A percentile compares a stretch with the other conserved stretches of the same genome.
Conservation (phyloP, 306 rosid species). For the Gastrolobium bilobum region DNA sequence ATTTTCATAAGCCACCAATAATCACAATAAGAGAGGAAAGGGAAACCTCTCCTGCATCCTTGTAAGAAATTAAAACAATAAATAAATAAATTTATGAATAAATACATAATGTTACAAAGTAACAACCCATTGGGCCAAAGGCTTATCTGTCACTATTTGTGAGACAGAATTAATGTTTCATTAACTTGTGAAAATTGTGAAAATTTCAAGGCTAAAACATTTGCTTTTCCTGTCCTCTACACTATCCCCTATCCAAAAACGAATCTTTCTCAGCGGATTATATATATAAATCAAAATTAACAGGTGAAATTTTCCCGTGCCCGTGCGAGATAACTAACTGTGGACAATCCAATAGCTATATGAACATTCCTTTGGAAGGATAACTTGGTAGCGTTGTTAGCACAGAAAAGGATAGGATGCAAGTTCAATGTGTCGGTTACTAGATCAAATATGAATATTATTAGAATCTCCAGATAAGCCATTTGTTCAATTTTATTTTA, state of each 20-base stretch:
- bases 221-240: neutral
- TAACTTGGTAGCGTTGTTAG: neutral
- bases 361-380: neutral
- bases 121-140: neutral
- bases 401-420: conserved; percentile 13
- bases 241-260: neutral
- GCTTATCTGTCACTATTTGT: conserved; percentile 8
- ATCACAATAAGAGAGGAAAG: neutral
- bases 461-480: conserved; percentile 22
- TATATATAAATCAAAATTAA: neutral
- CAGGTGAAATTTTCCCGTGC: neutral
- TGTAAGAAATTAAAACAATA: neutral
- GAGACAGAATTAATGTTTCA: conserved; percentile 14
- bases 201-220: conserved; percentile 11
- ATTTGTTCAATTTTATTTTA: neutral
- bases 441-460: conserved; percentile 7
- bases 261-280: neutral
- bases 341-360: conserved; percentile 26
- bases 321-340: neutral
- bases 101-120: neutral
- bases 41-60: neutral
- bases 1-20: conserved; percentile 39
- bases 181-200: conserved; percentile 1
- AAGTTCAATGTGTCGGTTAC: neutral
- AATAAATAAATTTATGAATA: neutral